Percentiles rank a stretch among this genome's conserved stretches.
Conservation (phyloP, 2,329 filamentous ascomycete species). For the Epichloe uncinata region DNA sequence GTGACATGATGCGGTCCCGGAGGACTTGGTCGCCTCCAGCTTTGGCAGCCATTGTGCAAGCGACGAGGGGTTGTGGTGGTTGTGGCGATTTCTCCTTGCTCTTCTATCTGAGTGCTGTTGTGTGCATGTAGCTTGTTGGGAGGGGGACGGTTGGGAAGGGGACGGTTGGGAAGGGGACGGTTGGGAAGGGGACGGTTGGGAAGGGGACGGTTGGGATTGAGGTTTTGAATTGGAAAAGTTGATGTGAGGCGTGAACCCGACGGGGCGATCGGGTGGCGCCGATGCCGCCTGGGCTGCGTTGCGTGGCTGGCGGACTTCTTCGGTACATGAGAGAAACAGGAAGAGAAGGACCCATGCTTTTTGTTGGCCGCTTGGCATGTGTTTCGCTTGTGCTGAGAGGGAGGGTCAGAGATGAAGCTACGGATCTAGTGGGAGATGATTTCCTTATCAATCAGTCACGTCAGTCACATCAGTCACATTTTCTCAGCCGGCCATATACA, state of each 20-base stretch:
- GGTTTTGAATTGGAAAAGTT: background rate
- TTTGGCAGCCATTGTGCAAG: constrained; percentile 8
- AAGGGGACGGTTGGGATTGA: background rate
- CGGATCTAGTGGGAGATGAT: background rate
- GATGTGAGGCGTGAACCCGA: background rate
- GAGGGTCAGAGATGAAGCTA: background rate
- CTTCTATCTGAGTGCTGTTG: too few relatives aligned
- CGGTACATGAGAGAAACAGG: too few relatives aligned
- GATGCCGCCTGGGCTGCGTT: background rate
- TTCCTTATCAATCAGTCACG: background rate
- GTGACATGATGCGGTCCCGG: constrained; percentile 40
- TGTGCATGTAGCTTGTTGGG: too few relatives aligned
- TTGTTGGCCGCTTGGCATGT: too few relatives aligned
- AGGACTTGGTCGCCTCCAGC: constrained; percentile 15
- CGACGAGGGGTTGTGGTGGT: background rate
- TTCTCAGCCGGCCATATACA: too few relatives aligned
- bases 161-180: too few relatives aligned
- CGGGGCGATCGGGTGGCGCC: background rate
- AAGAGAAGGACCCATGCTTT: too few relatives aligned
- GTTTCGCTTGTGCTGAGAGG: too few relatives aligned
- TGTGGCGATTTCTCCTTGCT: too few relatives aligned
- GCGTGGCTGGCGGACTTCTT: too few relatives aligned
- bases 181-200: too few relatives aligned
- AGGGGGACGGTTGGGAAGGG: too few relatives aligned
- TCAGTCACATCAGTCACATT: background rate